Evolutionary conservation across 2,329 filamentous ascomycete species (phyloP), one percentile per base, ranked within the genome.

Genomic region (Ceratocystis huliohia): DNA sequence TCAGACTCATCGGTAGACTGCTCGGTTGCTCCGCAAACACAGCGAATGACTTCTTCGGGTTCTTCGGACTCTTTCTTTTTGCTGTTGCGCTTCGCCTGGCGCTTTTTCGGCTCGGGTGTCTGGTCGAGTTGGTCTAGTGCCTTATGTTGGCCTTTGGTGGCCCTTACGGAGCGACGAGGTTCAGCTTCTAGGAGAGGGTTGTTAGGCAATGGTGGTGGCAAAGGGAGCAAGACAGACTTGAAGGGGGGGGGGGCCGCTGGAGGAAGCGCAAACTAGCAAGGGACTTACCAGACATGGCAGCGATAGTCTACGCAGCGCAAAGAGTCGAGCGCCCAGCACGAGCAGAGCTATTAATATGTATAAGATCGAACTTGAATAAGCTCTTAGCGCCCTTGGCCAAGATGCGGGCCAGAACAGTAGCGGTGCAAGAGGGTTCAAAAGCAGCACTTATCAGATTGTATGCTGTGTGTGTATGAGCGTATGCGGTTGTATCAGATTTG

Each of bases 81-180:
- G 77, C 80, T 86, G 70, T 77, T 78, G 71, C 78, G 79, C 72
- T 74, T 76, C 68, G 76, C 75, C 77, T 79, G 80, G 72, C 78
- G 78, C 73, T 86, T 86, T 65, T 82, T 77, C 7, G 76, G 75
- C 66, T 82, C 79, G 68, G 78, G 73, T 2, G 78, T 78, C 69
- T 82, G 80, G 68, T 90, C 88, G 71, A 89, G 82, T 66, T 88
- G 81, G 73, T 96, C 91, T 71, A 91, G 87, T 70, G 88, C 88
- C 76, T 96, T 96, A 76, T 97, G 91, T 73, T 96, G 92, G 74
- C 94, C 94, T 75, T 99, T 99, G 70, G 94, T 99, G 72, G 93
- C 91, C 73, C 94, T 88, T 70, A 94, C 92, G 56, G 94, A 99
- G 74, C 94, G 89, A 75, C 94, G 88, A 68, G 91, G 89, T 82